These are phyloP conservation scores for Candida oleophila DNA, from an alignment of 805 yeast species.

Conservation along the genomic window DNA sequence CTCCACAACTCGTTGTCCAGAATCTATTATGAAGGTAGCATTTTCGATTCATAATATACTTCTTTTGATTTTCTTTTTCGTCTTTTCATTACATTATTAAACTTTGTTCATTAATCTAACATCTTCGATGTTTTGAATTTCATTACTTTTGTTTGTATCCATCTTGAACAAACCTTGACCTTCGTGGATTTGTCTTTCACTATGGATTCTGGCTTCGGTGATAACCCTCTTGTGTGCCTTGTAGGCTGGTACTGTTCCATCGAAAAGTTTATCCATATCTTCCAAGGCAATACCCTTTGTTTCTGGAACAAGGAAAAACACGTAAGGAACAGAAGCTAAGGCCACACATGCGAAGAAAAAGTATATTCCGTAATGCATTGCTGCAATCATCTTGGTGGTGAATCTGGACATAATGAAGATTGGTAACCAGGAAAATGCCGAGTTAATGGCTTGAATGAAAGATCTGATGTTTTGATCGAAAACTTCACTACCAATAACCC, in stretches of 20 bases:
- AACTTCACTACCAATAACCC: conserved; percentile 38
- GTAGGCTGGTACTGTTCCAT: conserved; percentile 19
- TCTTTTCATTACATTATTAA: neutral
- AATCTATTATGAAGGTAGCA: too few species aligned
- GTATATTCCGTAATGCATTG: conserved; percentile 37
- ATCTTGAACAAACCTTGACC: conserved; percentile 15
- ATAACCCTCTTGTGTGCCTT: conserved; percentile 21
- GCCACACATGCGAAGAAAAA: conserved; percentile 37
- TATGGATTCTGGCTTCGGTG: conserved; percentile 11
- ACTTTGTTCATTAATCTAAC: conserved; percentile 4
- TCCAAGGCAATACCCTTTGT: conserved; percentile 35
- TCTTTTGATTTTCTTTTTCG: neutral
- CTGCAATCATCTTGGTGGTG: conserved; percentile 33
- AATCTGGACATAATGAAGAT: conserved; percentile 36
- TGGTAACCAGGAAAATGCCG: conserved; percentile 41
- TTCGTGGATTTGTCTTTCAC: conserved; percentile 12
- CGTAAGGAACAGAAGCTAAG: conserved; percentile 32
- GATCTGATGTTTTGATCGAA: conserved; percentile 41
- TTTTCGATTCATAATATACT: too few species aligned
- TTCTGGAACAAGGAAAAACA: conserved; percentile 37
- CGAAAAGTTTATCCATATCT: conserved; percentile 25
- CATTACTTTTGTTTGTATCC: conserved; percentile 20
- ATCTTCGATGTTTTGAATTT: conserved; percentile 18
- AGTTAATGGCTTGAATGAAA: conserved; percentile 39
- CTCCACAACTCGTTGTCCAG: too few species aligned